Base-by-base conservation (phyloP, 768 basidiomycete species). In the Cystoderma amianthinum region DNA sequence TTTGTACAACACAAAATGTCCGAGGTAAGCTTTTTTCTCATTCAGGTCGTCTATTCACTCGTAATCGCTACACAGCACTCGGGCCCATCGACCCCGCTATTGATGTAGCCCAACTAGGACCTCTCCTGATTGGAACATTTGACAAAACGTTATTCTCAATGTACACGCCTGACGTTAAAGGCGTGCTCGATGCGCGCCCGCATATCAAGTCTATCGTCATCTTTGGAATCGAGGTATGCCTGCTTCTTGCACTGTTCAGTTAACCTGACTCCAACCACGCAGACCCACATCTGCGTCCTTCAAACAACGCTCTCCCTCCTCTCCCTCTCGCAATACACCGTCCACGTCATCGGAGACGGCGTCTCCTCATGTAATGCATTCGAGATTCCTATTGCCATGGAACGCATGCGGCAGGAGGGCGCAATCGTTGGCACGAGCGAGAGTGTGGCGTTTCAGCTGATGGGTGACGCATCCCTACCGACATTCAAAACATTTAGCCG, bases 251-350 rank as follows among this genome's bases (percentile, higher is more conserved):
- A n/a, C 5, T 3, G 9, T 36, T 17, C 40, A 45, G 15, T 6
- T 18, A 44, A 20, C 16, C 22, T 6, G 1, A 30, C 16, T 34
- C 37, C 28, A 36, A 41, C 17, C 22, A n/a, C 48, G 12, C 48
- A 93, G 91, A 76, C 86, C 12, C 93, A 95, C 51, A 79, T 96
- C 45, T 96, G 93, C 53, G 78, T 95, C 6, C 71, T 92, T 4
- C 92, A 95, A 59, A 87, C 90, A 0, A 71, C 82, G 0, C 64
- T 93, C 13, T 81, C 85, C 45, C 71, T 95, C 10, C 58, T 85
- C 2, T 43, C 54, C 3, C 50, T 53, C 54, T 66, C 44, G 17
- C 60, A 64, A 43, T n/a, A n/a, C n/a, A 53, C 53, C 6, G 78
- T 86, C 4, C 77, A 86, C 56, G 71, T 93, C 28, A 63, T 91